Percentiles rank a stretch among this genome's conserved stretches.
Conservation (phyloP, 78 protist species). For the slime mould (Dictyostelium discoideum) region DNA sequence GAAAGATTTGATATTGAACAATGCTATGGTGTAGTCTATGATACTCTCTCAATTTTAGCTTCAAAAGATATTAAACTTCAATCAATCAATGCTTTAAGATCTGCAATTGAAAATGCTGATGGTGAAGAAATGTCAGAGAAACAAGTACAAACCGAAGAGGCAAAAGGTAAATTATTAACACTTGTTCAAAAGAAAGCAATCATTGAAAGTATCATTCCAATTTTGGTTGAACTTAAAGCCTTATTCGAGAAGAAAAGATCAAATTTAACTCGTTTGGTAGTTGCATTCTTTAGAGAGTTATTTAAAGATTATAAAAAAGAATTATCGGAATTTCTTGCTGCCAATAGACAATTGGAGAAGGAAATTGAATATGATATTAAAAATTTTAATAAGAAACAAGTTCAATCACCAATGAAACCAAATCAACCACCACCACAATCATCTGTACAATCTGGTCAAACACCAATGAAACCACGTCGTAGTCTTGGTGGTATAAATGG, state of each 20-base stretch:
- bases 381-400: background rate
- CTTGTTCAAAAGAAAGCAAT: slow-evolving; percentile 81
- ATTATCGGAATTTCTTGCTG: slow-evolving; percentile 73
- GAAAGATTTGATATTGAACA: slow-evolving; percentile 24
- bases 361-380: slow-evolving; percentile 85
- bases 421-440: background rate
- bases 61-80: slow-evolving; percentile 84
- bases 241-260: slow-evolving; percentile 84
- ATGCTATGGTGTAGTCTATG: slow-evolving; percentile 64
- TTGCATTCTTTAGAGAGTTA: slow-evolving; percentile 60
- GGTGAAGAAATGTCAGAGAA: background rate
- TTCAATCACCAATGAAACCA: slow-evolving; percentile 40
- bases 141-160: slow-evolving; percentile 22
- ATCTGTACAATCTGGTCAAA: background rate
- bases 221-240: slow-evolving; percentile 80
- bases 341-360: slow-evolving; percentile 79
- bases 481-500: background rate
- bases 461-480: background rate
- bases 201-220: slow-evolving; percentile 83
- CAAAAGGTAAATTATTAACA: background rate
- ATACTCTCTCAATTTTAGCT: slow-evolving; percentile 73
- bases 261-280: slow-evolving; percentile 64
- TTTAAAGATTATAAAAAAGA: slow-evolving; percentile 80
- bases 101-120: background rate
- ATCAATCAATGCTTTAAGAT: background rate